Evolutionary conservation across 1,139 yeast species (phyloP), one percentile per base, ranked within the genome.

Genomic region (Groenewaldozyma auringiensis): DNA sequence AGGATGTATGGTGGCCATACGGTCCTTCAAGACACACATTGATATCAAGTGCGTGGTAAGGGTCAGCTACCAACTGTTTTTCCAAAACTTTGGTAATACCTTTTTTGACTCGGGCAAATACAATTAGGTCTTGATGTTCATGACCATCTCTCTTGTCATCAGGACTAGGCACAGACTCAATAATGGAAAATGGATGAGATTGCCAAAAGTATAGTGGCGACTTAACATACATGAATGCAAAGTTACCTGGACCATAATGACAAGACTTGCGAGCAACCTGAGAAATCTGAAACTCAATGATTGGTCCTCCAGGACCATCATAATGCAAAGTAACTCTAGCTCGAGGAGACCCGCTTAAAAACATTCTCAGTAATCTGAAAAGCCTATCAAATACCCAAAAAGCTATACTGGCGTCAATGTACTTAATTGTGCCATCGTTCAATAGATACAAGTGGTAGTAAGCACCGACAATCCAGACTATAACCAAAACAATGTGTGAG

Each of bases 1-100:
- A 48, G 61, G 82, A 71, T 50, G 75, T 53, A 54, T 66, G 54
- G 54, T 64, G 62, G 55, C 82, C 78, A 54, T 78, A 78, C 0
- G 82, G 81, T 0, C 83, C 83, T 53, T 78, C 83, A 16, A 77
- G 55, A 32, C 59, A 60, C 9, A 67, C 48, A 13, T 42, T 47
- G 25, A 51, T 50, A 9, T 79, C 79, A 77, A 92, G 94, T 0
- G 96, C 84, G 33, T 74, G 74, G 57, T 84, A 88, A n/a, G 18
- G n/a, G 41, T 38, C 41, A 17, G 18, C 11, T 11, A 21, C n/a
- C 17, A 38, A 18, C 6, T 14, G 18, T 3, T 17, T 21, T 9
- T 6, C 21, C 21, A 35, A 20, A 11, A 11, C 25, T 13, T 35
- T 18, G 21, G 56, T 53, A n/a, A 53, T 37, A n/a, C 56, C 56